Percentiles rank a stretch among this genome's conserved stretches.
Evolutionary conservation across 345 rosid species (phyloP).

Genomic region (Populus ilicifolia): DNA sequence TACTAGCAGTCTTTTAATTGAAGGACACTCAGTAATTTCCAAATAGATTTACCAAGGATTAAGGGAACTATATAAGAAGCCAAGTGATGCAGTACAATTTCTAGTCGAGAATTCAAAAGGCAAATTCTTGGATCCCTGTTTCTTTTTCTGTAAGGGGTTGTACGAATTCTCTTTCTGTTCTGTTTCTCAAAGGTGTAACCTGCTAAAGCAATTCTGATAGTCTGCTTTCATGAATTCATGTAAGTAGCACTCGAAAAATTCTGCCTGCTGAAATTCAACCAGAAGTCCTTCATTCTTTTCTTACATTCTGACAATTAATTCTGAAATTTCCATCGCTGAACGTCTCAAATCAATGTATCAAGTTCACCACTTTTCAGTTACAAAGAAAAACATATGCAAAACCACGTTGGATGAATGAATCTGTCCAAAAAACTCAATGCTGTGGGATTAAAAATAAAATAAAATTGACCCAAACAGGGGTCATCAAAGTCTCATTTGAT

Average conservation of each 20-base stretch:
- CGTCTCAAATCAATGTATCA: neutral
- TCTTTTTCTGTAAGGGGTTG: neutral
- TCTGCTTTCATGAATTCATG: no score
- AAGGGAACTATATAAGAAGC: no score
- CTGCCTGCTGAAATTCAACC: neutral
- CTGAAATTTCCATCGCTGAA: neutral
- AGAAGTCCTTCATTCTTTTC: no score
- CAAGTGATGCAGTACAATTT: no score
- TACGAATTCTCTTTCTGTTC: neutral
- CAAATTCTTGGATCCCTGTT: neutral
- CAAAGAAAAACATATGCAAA: neutral
- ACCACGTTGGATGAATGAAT: neutral
- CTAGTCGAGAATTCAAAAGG: no score
- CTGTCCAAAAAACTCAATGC: neutral
- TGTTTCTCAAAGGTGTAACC: neutral
- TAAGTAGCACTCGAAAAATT: neutral
- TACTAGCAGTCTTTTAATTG: no score
- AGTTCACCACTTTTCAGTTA: neutral
- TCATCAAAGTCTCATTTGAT: neutral
- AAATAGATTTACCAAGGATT: no score
- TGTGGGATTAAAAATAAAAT: neutral
- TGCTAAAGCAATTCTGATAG: neutral
- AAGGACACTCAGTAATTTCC: no score
- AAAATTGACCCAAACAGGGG: slow-evolving; percentile 5
- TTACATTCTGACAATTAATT: neutral